These are phyloP conservation scores for Apostasia ramifera DNA, from an alignment of 106 monocot species.

Conservation along the genomic window DNA sequence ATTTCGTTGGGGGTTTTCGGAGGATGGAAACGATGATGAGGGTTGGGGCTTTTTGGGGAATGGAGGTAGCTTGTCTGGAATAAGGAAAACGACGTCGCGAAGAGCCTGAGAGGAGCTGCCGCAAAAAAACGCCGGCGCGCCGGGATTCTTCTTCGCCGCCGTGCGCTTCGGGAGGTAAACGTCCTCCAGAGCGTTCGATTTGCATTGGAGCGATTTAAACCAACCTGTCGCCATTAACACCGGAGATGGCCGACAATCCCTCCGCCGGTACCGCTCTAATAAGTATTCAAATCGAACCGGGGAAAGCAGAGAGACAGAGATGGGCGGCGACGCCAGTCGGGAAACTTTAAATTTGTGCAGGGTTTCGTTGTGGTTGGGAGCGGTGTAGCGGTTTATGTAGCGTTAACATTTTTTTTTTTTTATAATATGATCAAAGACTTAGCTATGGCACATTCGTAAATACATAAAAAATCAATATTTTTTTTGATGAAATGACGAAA, in stretches of 20 bases:
- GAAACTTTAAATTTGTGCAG: neutral
- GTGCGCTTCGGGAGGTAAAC: slow-evolving; percentile 17
- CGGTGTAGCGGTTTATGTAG: no score
- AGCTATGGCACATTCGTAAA: no score
- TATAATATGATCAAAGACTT: no score
- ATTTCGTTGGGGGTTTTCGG: neutral
- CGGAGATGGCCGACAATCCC: neutral
- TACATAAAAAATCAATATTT: no score
- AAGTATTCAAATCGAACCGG: neutral
- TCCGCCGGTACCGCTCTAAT: neutral
- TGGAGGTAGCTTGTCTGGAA: slow-evolving; percentile 16
- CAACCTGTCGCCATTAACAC: slow-evolving; percentile 28
- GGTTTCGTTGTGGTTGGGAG: neutral
- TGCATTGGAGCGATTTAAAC: slow-evolving; percentile 50
- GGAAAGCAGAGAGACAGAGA: neutral
- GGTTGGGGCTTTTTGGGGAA: slow-evolving; percentile 12
- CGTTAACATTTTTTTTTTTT: no score
- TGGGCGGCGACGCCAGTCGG: neutral
- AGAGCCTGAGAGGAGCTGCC: slow-evolving; percentile 22
- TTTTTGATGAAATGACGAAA: no score
- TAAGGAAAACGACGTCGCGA: slow-evolving; percentile 28
- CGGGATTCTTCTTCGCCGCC: slow-evolving; percentile 8
- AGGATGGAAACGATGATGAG: neutral
- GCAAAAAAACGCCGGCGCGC: slow-evolving; percentile 18
- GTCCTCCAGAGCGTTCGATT: slow-evolving; percentile 39